Evolutionary conservation across 495 filamentous ascomycete genomes (phyloP), one percentile per base, ranked within the genome.

Genomic region (Podospora sp.): DNA sequence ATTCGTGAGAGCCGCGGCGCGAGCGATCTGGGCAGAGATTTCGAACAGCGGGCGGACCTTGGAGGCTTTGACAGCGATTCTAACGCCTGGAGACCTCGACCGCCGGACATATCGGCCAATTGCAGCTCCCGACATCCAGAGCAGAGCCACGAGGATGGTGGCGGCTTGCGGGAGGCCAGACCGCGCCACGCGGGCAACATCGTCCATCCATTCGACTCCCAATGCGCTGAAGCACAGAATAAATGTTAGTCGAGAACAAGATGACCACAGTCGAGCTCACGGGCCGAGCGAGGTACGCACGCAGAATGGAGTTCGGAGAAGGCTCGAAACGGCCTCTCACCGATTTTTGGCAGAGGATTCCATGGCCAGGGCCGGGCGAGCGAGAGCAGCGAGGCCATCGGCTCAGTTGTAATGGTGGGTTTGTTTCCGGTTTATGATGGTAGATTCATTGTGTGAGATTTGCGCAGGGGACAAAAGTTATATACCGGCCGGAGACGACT

Each of bases 21-120:
- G 73, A 18, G 72, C 60, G 64, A 74, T 20, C 66, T 81, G 79
- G 55, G 72, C 73, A 27, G 56, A 71, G 33, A 78, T 58, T 58
- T 81, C 79, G 60, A 72, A 74, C 3, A 71, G 66, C 20, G 73
- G 62, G 57, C 69, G 69, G 62, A 80, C 71, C 49, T 67, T 56
- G 53, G 74, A 71, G 2, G 73, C 63, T 60, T 71, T 75, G 49
- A 52, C 16, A n/a, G 21, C 53, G 22, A 29, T 25, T 16, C 46
- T 9, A 35, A 36, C 36, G 36, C 24, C 63, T 2, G 16, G 11
- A 9, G 21, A 14, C n/a, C 36, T 46, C 9, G 60, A 24, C 18
- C 52, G 27, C 21, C 16, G n/a, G 12, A 26, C 33, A 11, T n/a
- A 21, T 21, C 27, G 40, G 40, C 40, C 40, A 18, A 46, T 29